Conservation (phyloP, 2,329 filamentous ascomycete genomes). For the Dactylellina drechsleri region DNA sequence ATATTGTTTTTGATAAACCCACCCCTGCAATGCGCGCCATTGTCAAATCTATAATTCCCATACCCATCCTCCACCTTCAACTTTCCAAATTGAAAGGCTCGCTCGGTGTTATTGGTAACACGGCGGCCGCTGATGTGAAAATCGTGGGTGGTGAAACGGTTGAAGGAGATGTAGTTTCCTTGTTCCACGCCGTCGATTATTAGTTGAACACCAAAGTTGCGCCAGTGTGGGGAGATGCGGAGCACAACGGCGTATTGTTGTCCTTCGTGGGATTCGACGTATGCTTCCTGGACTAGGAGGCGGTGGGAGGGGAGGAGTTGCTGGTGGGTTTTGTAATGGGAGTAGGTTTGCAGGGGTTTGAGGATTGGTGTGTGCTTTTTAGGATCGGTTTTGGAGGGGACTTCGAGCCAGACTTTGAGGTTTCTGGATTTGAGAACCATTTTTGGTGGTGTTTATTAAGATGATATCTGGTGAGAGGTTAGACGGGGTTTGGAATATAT, state of each 20-base stretch:
- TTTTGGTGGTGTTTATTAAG: neutral
- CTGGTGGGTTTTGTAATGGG: conserved; percentile 4
- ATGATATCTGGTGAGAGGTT: too few relatives aligned
- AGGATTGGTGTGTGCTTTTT: conserved; percentile 19
- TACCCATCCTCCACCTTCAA: conserved; percentile 5
- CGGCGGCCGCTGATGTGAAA: conserved; percentile 8
- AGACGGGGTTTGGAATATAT: too few relatives aligned
- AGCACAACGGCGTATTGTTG: conserved; percentile 17
- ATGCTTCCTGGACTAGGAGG: conserved; percentile 25
- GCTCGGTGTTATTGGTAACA: neutral
- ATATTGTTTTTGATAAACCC: conserved; percentile 16
- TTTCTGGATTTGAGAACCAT: conserved; percentile 30
- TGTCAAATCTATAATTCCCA: conserved; percentile 35
- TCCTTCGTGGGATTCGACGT: conserved; percentile 18
- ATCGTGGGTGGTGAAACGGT: neutral
- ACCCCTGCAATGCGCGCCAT: conserved; percentile 14
- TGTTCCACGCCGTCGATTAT: conserved; percentile 50
- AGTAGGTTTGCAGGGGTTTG: conserved; percentile 6
- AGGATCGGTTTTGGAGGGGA: neutral
- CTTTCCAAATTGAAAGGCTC: conserved; percentile 21
- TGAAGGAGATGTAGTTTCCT: conserved; percentile 18
- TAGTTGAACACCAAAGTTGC: conserved; percentile 12
- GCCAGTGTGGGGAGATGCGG: conserved; percentile 8
- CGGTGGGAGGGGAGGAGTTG: conserved; percentile 4
- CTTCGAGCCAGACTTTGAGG: conserved; percentile 38